Evolutionary conservation across 441 rosid species (phyloP), one percentile per base, ranked within the genome.

Genomic region (Corymbia citriodora): DNA sequence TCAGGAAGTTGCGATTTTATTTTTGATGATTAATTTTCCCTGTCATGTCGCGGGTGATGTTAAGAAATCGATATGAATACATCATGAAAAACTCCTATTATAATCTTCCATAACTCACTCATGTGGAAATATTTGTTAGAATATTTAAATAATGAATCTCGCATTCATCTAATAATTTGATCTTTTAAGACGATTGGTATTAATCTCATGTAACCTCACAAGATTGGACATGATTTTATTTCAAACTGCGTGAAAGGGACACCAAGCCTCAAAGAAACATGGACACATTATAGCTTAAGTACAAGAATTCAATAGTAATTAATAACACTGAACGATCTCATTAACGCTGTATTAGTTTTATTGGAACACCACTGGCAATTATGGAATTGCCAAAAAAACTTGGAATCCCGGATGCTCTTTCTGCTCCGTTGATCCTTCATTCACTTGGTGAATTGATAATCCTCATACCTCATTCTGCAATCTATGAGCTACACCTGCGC

Each of bases 101-200:
- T 0, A 10, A 57, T 57, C 0, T 57, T 57, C 21, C 0, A 0
- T 0, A 55, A 55, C 1, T 55, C 3, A 10, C 10, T 55, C 25
- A 19, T 2, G 1, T 3, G 1, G 1, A 55, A 18, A 55, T 21
- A 55, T 55, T 18, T 18, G 23, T 17, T 55, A 59, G 13, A 59
- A 10, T 59, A 59, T 59, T 59, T 59, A 23, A 59, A 59, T 2
- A 23, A 0, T 57, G 23, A 57, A 57, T 57, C 13, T 19, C 1
- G 1, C 6, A 57, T 57, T 57, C 3, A 57, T 57, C 12, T 55
- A 21, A 21, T 0, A 55, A 0, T 9, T 55, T 55, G 23, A 21
- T 0, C 9, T 55, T 55, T 55, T 21, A 0, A 2, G 12, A 55
- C 2, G 10, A 0, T 57, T 21, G 6, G 16, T 57, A 57, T 0